Evolutionary conservation across 2,329 filamentous ascomycete genomes (phyloP).

Genomic region (Colletotrichum sp.): DNA sequence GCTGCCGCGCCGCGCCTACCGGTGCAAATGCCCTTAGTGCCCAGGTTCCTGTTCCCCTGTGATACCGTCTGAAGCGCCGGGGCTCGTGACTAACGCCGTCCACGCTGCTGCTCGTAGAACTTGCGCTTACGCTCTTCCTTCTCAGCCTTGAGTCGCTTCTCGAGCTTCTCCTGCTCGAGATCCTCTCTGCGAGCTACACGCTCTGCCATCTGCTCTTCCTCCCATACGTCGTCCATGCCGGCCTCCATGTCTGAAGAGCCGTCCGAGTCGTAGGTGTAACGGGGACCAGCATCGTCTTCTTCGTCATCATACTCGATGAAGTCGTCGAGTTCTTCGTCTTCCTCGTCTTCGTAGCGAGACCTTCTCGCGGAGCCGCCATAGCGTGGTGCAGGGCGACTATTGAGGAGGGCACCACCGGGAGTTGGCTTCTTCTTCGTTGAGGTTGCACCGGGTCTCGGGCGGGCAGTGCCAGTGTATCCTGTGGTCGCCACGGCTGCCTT

Average conservation of each 20-base stretch:
- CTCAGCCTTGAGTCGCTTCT: constrained; percentile 64
- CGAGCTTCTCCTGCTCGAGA: constrained; percentile 65
- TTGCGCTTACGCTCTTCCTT: constrained; percentile 62
- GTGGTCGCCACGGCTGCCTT: constrained; percentile 68
- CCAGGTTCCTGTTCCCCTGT: background rate
- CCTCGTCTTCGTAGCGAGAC: constrained; percentile 60
- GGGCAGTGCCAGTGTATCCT: constrained; percentile 69
- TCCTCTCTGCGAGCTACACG: constrained; percentile 71
- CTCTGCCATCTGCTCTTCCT: constrained; percentile 71
- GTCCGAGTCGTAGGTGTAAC: constrained; percentile 66
- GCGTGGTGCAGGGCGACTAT: constrained; percentile 23
- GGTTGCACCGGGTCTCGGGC: constrained; percentile 54
- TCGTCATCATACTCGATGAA: constrained; percentile 68
- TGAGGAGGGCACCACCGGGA: constrained; percentile 47
- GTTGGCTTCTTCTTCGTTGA: constrained; percentile 35
- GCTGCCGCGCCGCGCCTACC: constrained; percentile 13
- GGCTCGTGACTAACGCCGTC: constrained; percentile 2
- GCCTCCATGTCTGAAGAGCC: constrained; percentile 81
- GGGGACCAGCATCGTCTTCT: constrained; percentile 35
- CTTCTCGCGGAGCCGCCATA: constrained; percentile 31
- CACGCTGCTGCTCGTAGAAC: constrained; percentile 31
- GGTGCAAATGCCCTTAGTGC: background rate
- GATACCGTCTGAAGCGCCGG: background rate
- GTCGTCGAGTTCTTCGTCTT: constrained; percentile 67
- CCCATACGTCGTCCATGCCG: constrained; percentile 74